These are phyloP conservation scores for Pinus tabuliformis DNA, from an alignment of 75 land plant genomes.

Conservation along the genomic window DNA sequence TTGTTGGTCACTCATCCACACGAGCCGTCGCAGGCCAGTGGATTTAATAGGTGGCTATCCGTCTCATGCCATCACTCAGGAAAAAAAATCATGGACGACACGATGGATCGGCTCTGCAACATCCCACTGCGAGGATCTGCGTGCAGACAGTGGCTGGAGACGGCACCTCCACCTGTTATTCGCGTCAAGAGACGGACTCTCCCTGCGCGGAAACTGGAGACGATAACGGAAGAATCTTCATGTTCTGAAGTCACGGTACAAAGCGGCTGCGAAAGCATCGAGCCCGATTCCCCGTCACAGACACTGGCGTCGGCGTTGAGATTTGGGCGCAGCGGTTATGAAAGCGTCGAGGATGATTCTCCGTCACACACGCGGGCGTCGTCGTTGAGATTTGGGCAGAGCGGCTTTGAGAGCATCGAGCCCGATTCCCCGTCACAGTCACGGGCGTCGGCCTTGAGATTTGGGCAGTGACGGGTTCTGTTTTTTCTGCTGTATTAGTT, in stretches of 20 bases:
- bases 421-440: slow-evolving; percentile 8
- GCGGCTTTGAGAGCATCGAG: background rate
- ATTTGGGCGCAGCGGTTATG: background rate
- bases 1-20: background rate
- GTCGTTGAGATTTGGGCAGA: too few species aligned
- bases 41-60: background rate
- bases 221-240: slow-evolving; percentile 2
- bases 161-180: background rate
- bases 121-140: background rate
- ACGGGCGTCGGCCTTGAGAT: background rate
- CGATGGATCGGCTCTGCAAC: background rate
- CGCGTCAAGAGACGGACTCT: background rate
- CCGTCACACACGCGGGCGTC: too few species aligned
- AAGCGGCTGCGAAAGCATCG: background rate
- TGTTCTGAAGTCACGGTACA: background rate
- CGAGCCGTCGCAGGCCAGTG: too few species aligned
- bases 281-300: slow-evolving; percentile 9
- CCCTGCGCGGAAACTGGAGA: background rate
- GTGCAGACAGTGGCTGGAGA: background rate
- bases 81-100: background rate
- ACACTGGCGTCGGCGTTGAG: background rate
- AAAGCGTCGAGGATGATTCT: too few species aligned
- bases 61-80: background rate
- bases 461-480: background rate
- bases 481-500: too few species aligned